Percentiles rank a stretch among this genome's conserved stretches.
Conservation (phyloP, 192 early-diverging fungal species). For the Backusella morwellensis region DNA sequence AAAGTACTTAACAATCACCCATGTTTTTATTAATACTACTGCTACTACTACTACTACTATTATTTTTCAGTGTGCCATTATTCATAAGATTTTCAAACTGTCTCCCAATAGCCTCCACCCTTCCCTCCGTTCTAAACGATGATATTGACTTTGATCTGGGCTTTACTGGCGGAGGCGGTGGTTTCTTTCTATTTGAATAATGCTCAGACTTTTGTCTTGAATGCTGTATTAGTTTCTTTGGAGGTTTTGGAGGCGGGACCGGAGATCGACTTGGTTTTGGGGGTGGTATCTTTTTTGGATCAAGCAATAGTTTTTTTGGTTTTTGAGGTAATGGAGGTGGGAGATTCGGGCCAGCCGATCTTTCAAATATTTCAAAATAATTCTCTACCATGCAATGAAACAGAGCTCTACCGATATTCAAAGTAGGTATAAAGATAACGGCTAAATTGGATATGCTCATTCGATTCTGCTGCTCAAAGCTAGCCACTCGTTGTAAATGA, state of each 20-base stretch:
- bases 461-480: slow-evolving; percentile 45
- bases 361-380: slow-evolving; percentile 27
- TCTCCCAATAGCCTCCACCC: slow-evolving; percentile 24
- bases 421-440: slow-evolving; percentile 60
- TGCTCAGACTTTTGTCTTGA: slow-evolving; percentile 14
- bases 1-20: neutral
- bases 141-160: slow-evolving; percentile 33
- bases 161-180: slow-evolving; percentile 9
- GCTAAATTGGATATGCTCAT: slow-evolving; percentile 62
- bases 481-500: slow-evolving; percentile 53
- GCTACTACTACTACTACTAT: neutral
- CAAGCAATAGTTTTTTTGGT: neutral
- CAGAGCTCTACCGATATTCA: slow-evolving; percentile 50
- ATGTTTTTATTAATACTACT: neutral
- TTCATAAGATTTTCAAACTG: slow-evolving; percentile 22
- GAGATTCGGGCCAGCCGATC: slow-evolving; percentile 18
- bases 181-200: slow-evolving; percentile 1
- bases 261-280: slow-evolving; percentile 19
- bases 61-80: neutral
- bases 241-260: neutral
- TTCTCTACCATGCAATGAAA: slow-evolving; percentile 52
- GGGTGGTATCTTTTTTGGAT: neutral
- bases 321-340: slow-evolving; percentile 18
- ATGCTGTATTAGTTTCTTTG: neutral
- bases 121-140: neutral